A percentile compares a stretch with the other conserved stretches of the same genome.
Conservation (phyloP, 2,329 filamentous ascomycete species). For the Teratosphaeria viscida region DNA sequence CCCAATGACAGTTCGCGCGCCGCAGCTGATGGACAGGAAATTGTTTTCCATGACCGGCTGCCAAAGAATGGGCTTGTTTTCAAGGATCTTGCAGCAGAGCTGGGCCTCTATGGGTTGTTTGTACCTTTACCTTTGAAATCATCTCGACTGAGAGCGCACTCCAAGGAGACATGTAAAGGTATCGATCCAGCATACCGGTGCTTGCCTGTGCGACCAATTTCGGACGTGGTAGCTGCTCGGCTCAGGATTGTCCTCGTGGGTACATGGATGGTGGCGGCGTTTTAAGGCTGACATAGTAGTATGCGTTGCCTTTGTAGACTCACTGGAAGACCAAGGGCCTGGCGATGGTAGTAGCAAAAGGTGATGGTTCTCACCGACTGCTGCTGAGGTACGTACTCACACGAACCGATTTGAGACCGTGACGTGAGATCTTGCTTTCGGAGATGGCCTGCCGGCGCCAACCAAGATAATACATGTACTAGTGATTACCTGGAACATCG, state of each 20-base stretch:
- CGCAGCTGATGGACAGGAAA: background rate
- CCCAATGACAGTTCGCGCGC: background rate
- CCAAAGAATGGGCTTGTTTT: background rate
- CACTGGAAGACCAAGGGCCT: too few relatives aligned
- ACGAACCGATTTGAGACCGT: background rate
- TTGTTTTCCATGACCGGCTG: background rate
- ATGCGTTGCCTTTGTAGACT: background rate
- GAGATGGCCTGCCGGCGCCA: background rate
- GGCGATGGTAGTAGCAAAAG: too few relatives aligned
- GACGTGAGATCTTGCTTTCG: background rate
- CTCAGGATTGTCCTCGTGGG: background rate
- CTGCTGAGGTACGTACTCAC: background rate
- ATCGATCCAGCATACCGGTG: background rate
- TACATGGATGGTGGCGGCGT: too few relatives aligned
- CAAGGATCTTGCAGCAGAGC: too few relatives aligned
- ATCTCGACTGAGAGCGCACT: background rate
- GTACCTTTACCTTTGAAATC: background rate
- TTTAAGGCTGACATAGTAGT: background rate
- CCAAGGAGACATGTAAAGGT: background rate
- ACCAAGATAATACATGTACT: too few relatives aligned
- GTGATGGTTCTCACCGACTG: too few relatives aligned
- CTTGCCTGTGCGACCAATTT: background rate
- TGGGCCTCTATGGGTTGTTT: background rate
- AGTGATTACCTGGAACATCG: too few relatives aligned
- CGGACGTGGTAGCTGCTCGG: background rate